Percentiles rank a stretch among this genome's conserved stretches.
phyloP scores from a whole-genome alignment of 179 eudicot genomes.

The Actinidia chinensis region DNA sequence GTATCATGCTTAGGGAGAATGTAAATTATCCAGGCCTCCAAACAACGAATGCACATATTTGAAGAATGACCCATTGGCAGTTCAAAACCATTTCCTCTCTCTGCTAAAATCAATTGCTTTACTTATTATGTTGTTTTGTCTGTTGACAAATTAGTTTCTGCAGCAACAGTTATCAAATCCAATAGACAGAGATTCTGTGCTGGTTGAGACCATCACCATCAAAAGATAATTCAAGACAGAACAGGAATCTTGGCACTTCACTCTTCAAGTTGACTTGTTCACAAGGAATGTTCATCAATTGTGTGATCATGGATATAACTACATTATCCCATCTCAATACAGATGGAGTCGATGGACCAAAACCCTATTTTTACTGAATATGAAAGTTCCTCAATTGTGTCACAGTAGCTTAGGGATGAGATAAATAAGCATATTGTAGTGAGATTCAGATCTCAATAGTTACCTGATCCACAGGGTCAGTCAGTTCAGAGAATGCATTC shows the following conservation, averaged over 20 bases:
- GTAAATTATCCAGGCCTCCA: neutral
- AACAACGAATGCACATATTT: neutral
- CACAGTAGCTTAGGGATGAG: neutral
- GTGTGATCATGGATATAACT: neutral
- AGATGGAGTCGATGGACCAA: neutral
- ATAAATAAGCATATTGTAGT: neutral
- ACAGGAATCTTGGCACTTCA: neutral
- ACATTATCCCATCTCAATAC: neutral
- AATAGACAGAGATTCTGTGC: neutral
- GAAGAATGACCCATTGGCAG: neutral
- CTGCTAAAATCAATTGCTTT: neutral
- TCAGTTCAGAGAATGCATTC: constrained; percentile 95
- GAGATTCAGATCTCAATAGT: neutral
- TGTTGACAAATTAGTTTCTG: neutral
- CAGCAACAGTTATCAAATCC: neutral
- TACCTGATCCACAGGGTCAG: constrained; percentile 99
- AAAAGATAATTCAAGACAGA: neutral
- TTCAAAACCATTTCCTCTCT: neutral
- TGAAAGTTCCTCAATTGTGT: neutral
- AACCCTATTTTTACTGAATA: neutral
- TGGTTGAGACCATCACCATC: neutral
- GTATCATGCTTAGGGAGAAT: neutral
- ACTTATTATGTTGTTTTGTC: neutral
- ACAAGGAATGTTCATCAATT: neutral
- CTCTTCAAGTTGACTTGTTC: constrained; percentile 10